phyloP scores from a whole-genome alignment of 2,329 filamentous ascomycete species.

The Cordyceps tenuipes region DNA sequence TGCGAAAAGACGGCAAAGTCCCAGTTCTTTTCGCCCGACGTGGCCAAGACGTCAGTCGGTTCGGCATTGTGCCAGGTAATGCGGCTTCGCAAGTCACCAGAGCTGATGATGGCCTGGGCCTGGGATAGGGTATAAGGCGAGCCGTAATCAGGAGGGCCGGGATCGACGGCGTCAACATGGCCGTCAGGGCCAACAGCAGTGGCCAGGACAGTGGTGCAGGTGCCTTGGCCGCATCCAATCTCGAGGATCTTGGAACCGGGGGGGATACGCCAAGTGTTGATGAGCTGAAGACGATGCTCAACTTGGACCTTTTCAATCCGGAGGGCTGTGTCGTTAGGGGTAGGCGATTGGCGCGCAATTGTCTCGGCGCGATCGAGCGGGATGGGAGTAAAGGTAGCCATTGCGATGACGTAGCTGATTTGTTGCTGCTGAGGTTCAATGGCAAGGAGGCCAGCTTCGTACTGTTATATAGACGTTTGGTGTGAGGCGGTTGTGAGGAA shows the following conservation, averaged over 20 bases:
- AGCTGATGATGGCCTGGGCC: slow-evolving; percentile 36
- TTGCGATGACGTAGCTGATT: background rate
- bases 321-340: slow-evolving; percentile 3
- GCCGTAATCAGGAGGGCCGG: slow-evolving; percentile 40
- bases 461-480: background rate
- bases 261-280: slow-evolving; percentile 27
- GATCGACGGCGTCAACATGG: slow-evolving; percentile 43
- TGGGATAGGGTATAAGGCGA: slow-evolving; percentile 40
- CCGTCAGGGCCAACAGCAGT: slow-evolving; percentile 35
- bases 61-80: slow-evolving; percentile 36
- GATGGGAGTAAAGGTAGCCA: slow-evolving; percentile 8
- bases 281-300: slow-evolving; percentile 28
- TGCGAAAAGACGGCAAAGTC: slow-evolving; percentile 42
- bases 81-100: slow-evolving; percentile 29
- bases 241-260: slow-evolving; percentile 41
- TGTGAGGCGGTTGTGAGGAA: background rate
- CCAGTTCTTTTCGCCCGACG: slow-evolving; percentile 22
- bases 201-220: slow-evolving; percentile 46
- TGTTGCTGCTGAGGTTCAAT: background rate
- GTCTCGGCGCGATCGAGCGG: slow-evolving; percentile 6
- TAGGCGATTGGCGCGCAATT: slow-evolving; percentile 9
- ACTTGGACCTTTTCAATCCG: slow-evolving; percentile 20
- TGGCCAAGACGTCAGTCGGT: slow-evolving; percentile 27
- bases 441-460: background rate
- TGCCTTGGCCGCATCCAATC: slow-evolving; percentile 52